These are phyloP conservation scores for Boletus tylopilopsis DNA, from an alignment of 768 basidiomycete species.

Conservation along the genomic window DNA sequence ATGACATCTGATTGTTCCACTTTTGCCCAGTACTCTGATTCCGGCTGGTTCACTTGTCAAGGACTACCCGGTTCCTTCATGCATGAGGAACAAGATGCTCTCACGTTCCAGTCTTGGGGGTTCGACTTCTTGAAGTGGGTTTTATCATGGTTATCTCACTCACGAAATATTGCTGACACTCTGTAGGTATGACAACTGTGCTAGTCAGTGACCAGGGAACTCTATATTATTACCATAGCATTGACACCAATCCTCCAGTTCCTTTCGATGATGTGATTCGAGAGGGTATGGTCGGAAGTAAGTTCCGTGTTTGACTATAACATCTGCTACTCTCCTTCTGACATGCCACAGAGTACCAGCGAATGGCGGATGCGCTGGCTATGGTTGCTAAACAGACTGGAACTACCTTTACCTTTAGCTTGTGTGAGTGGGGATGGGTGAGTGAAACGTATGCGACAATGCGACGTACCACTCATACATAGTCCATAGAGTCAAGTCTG, in stretches of 20 bases:
- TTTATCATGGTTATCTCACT: not conserved
- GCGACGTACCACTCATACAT: not conserved
- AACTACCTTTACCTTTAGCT: constrained; percentile 54
- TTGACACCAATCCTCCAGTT: constrained; percentile 33
- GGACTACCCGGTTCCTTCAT: constrained; percentile 59
- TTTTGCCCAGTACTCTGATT: constrained; percentile 52
- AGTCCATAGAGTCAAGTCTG: constrained; percentile 52
- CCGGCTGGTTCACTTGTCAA: constrained; percentile 64
- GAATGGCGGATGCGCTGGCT: constrained; percentile 56
- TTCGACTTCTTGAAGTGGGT: constrained; percentile 61
- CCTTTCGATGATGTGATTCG: constrained; percentile 53
- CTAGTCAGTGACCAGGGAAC: constrained; percentile 32
- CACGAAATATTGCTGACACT: not conserved
- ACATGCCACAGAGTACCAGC: constrained; percentile 44
- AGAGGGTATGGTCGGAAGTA: constrained; percentile 52
- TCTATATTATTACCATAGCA: not conserved
- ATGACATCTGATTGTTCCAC: not conserved
- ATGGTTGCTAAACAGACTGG: constrained; percentile 42
- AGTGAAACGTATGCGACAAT: constrained; percentile 15
- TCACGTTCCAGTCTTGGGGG: constrained; percentile 58
- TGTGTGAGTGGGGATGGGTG: constrained; percentile 69
- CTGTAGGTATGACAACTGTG: constrained; percentile 57
- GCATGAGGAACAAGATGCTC: constrained; percentile 58
- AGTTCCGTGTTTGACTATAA: constrained; percentile 16
- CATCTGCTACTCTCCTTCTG: not conserved